Conservation (phyloP, 352 stramenopile genomes). For the Saprolegnia parasitica region DNA sequence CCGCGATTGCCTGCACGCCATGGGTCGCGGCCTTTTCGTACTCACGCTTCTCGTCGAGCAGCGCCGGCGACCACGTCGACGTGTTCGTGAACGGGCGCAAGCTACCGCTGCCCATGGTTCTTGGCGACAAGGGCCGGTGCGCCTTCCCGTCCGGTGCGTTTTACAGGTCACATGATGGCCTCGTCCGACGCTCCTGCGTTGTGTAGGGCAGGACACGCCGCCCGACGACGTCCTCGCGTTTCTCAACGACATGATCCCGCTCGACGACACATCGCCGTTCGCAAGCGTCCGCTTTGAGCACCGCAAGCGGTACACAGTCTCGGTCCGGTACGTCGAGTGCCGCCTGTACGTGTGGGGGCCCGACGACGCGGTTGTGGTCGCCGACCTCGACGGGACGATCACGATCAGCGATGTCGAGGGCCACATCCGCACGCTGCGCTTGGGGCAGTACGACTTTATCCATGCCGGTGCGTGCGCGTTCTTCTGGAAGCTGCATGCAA, state of each 20-base stretch:
- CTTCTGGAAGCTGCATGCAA: conserved; percentile 71
- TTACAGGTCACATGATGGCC: not conserved
- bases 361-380: conserved; percentile 76
- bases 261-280: conserved; percentile 56
- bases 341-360: conserved; percentile 70
- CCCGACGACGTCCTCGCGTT: conserved; percentile 38
- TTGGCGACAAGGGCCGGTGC: conserved; percentile 61
- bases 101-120: conserved; percentile 67
- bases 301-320: conserved; percentile 57
- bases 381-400: conserved; percentile 76
- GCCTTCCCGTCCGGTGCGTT: conserved; percentile 53
- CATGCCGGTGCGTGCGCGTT: conserved; percentile 74
- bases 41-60: conserved; percentile 61
- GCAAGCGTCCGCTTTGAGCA: conserved; percentile 63
- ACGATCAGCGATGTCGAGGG: conserved; percentile 83
- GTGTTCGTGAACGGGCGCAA: conserved; percentile 76
- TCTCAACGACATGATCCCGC: conserved; percentile 49
- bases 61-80: conserved; percentile 55
- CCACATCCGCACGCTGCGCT: conserved; percentile 75
- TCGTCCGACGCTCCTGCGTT: not conserved
- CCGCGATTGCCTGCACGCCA: conserved; percentile 67
- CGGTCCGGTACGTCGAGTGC: conserved; percentile 63
- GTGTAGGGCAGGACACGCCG: conserved; percentile 45
- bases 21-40: conserved; percentile 58
- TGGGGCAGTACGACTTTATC: conserved; percentile 80